Evolutionary conservation across 495 filamentous ascomycete genomes (phyloP), one percentile per base, ranked within the genome.

Genomic region (Collariella sp.): DNA sequence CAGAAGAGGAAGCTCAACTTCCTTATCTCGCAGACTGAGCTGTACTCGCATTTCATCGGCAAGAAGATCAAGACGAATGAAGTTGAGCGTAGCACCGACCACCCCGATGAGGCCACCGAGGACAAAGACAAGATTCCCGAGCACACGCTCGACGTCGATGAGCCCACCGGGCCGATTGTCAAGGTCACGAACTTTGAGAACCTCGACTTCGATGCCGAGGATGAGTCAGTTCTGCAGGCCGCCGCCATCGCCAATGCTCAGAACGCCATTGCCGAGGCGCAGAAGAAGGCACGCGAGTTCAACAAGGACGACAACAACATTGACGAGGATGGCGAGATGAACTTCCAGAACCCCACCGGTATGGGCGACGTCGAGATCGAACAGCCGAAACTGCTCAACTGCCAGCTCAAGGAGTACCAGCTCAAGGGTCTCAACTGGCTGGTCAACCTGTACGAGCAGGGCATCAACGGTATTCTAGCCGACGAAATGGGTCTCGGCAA

Each of bases 401-500:
- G 88, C 52, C 85, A 91, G 65, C 79, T 99, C 57, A 99, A 99
- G 64, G 93, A 98, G 66, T 98, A 98, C 71, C 93, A 98, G 72
- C 70, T 98, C 63, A 98, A 98, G 72, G 93, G 93, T 67, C 83
- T 98, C 60, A 97, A 96, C 64, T 98, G 93, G 93, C 84, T 98
- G 20, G 94, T 94, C 72, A 96, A 98, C 68, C 75, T 98, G 52
- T 98, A 98, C 73, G 93, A 98, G 67, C 93, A 98, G 68, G 93
- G 93, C 68, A 98, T 98, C 83, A 98, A 98, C 74, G 94, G 93
- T 67, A 98, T 98, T 54, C 75, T 98, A 53, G 93, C 93, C 60
- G 93, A 98, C 63, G 93, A 98, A 74, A 98, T 98, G 93, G 93
- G 93, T 82, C 86, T 98, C 26, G 93, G 93, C 60, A 98, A 98